Evolutionary conservation across 768 basidiomycete species (phyloP), one percentile per base, ranked within the genome.

Genomic region (Chalciporus chontae): DNA sequence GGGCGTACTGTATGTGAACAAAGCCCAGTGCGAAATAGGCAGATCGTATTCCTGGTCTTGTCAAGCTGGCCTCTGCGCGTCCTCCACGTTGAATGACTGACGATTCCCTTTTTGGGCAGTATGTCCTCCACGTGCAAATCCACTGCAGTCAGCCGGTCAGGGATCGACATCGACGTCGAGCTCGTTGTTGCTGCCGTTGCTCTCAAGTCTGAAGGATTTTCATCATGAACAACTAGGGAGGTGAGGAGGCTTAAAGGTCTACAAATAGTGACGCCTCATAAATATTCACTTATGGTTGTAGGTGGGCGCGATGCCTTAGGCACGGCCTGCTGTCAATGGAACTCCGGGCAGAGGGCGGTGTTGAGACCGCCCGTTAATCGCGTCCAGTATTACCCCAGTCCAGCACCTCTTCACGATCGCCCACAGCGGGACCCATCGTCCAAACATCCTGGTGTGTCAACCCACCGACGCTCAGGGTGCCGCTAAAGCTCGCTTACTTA

Each of bases 401-500:
- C 34, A 39, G 36, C 51, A 62, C 56, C 23, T 60, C 53, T 44
- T 45, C 32, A 42, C 45, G 48, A 48, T 36, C 47, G 40, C 38
- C 43, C 34, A 34, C 55, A 19, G 37, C 23, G 9, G 31, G 5
- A 31, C 31, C 13, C 13, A 4, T 31, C 9, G 37, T 47, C 55
- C 19, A 17, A 31, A 48, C 18, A n/a, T 44, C 32, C 21, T 24
- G 45, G 40, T 15, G n/a, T 36, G 6, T 36, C 34, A 36, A 36
- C 10, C 11, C 39, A 10, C 51, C 50, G 24, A 52, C 48, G 23
- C 27, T 27, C 42, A 31, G 42, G 18, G 29, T 61, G 48, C 51
- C 62, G 60, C 56, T 53, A 32, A 46, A 44, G 13, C 11, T 60
- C 63, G 55, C 58, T 58, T 59, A 45, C 58, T 58, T 59, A 45